Base-by-base conservation (phyloP, 768 basidiomycete genomes). In the Leccinellum albellum region DNA sequence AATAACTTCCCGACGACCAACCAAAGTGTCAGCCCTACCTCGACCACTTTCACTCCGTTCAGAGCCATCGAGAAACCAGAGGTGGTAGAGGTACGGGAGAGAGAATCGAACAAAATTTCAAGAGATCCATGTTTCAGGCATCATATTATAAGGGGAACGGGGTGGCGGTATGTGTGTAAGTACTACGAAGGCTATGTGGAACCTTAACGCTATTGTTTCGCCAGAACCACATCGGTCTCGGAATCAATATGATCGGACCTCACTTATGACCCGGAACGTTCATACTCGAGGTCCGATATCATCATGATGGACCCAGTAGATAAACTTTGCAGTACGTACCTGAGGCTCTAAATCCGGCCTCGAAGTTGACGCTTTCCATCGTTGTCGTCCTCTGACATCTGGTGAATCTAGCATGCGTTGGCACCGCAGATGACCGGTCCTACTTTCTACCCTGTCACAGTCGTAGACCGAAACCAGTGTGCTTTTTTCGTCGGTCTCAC, bases 41-140 rank as follows among this genome's bases (percentile, higher is more conserved):
- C 82, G 56, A 83, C 69, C 33, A 82, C 81, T 57, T 80, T 80
- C 51, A 83, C 52, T 21, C 80, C 81, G 45, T 69, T 60, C 46
- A 84, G 71, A 23, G 80, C 75, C 82, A 84, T 84, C 44, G 7
- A 47, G 23, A 24, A 37, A 24, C 5, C 2, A 23, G 15, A 15
- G 9, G 51, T 8, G 2, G 26, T 14, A 4, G 40, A 44, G 42
- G 26, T 21, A 28, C 12, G 15, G n/a, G 21, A 9, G 26, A 33
- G 42, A 31, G 44, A 35, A 35, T 48, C 55, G 47, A 21, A 55
- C 2, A 10, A 13, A 13, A 26, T 52, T 33, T 24, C 32, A 51
- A 21, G 12, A 15, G 7, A 12, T 13, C 37, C 45, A 51, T 59
- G 64, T 66, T 61, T 58, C 62, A 54, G 51, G 28, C 50, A 52